Conservation (phyloP, 1,139 yeast species). For the Candida dubliniensis region DNA sequence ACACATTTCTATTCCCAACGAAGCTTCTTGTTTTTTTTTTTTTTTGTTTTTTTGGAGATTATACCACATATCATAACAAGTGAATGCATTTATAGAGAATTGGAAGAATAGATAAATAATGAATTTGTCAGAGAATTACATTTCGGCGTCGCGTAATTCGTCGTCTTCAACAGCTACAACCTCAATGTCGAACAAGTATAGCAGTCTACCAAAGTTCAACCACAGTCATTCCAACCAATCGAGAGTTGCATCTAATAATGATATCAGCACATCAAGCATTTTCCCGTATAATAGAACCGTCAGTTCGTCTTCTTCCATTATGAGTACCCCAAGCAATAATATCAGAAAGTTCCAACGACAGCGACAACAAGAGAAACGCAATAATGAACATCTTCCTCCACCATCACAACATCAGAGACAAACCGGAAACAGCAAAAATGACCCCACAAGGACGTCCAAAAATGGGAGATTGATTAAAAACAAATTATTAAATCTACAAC, state of each 20-base stretch:
- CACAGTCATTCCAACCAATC: constrained; percentile 3
- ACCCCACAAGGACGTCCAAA: constrained; percentile 14
- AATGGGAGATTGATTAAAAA: constrained; percentile 29
- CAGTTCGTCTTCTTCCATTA: constrained; percentile 35
- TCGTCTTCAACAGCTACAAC: constrained; percentile 5
- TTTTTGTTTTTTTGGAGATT: neutral
- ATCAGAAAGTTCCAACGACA: constrained; percentile 26
- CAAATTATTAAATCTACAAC: constrained; percentile 33
- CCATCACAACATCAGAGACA: constrained; percentile 12
- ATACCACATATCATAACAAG: no score
- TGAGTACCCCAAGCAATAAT: constrained; percentile 36
- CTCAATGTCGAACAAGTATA: constrained; percentile 16
- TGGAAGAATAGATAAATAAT: neutral
- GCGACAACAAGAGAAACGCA: constrained; percentile 17
- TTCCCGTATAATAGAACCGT: constrained; percentile 23
- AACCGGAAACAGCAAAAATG: constrained; percentile 1
- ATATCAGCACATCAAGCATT: constrained; percentile 17
- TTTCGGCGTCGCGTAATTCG: constrained; percentile 1
- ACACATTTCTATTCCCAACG: no score
- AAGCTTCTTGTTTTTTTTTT: neutral
- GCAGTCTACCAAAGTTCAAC: constrained; percentile 18
- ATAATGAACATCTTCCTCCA: neutral
- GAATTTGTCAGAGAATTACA: constrained; percentile 3
- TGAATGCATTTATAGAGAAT: neutral
- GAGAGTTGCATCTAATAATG: constrained; percentile 9